Evolutionary conservation across 495 filamentous ascomycete genomes (phyloP).

Genomic region (Daldinia concentrica): DNA sequence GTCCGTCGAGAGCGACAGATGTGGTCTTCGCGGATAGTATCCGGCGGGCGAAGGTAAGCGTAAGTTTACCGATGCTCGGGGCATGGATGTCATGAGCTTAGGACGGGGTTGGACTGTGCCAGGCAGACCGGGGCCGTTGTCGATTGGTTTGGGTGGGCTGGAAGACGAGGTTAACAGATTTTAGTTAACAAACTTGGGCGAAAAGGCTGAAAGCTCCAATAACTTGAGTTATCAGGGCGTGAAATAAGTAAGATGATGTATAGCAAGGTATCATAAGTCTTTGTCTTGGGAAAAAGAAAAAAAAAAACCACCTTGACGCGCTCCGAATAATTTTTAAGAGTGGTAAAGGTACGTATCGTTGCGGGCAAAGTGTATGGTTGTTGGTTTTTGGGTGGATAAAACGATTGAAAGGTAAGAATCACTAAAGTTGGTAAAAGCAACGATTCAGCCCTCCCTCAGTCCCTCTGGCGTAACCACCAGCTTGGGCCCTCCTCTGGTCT

Average conservation of each 20-base stretch:
- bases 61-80: conserved; percentile 27
- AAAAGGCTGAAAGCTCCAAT: conserved; percentile 15
- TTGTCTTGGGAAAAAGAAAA: conserved; percentile 4
- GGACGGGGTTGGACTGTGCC: conserved; percentile 11
- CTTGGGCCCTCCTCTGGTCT: conserved; percentile 30
- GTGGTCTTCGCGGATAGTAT: conserved; percentile 13
- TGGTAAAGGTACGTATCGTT: conserved; percentile 12
- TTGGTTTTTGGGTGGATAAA: conserved; percentile 31
- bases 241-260: neutral
- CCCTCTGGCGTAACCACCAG: neutral
- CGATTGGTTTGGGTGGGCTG: conserved; percentile 11
- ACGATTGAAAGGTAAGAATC: conserved; percentile 18
- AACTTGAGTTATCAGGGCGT: neutral
- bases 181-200: neutral
- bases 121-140: conserved; percentile 4
- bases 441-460: conserved; percentile 1
- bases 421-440: conserved; percentile 25
- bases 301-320: conserved; percentile 7
- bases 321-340: conserved; percentile 16
- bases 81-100: conserved; percentile 45
- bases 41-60: conserved; percentile 22
- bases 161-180: conserved; percentile 5
- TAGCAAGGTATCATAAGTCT: conserved; percentile 3
- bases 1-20: conserved; percentile 26
- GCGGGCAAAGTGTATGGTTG: conserved; percentile 13